Conservation (phyloP, 192 early-diverging fungal species). For the Anaeromyces robustus region DNA sequence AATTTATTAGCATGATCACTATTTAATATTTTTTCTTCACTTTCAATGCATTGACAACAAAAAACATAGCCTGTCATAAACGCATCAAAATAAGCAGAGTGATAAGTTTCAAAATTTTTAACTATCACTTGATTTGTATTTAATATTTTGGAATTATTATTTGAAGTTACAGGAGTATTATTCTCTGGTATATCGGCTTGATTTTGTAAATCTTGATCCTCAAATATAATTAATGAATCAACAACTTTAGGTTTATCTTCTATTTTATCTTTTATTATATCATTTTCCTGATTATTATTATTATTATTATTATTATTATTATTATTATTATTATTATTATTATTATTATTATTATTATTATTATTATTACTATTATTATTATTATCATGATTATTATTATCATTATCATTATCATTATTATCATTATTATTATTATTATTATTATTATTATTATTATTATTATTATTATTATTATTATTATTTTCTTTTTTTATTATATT, state of each 20-base stretch:
- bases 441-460: neutral
- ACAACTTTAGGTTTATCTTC: neutral
- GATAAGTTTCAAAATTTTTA: conserved; percentile 40
- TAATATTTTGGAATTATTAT: neutral
- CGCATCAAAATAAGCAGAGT: conserved; percentile 86
- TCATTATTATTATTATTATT: neutral
- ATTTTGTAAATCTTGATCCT: neutral
- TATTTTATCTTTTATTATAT: neutral
- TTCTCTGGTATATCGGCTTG: neutral
- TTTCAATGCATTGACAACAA: conserved; percentile 29
- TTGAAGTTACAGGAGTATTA: neutral
- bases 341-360: neutral
- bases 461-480: neutral
- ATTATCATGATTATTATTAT: neutral
- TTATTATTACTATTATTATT: neutral
- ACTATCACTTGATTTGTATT: neutral
- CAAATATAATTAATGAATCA: neutral
- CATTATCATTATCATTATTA: neutral
- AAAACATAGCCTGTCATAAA: conserved; percentile 93
- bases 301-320: neutral
- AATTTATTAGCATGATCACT: conserved; percentile 53
- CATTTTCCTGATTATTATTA: neutral
- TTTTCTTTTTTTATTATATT: too few relatives aligned
- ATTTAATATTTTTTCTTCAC: conserved; percentile 12
- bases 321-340: neutral